Evolutionary conservation across 805 yeast species (phyloP), one percentile per base, ranked within the genome.

Genomic region (Barnettozyma sucrosica): DNA sequence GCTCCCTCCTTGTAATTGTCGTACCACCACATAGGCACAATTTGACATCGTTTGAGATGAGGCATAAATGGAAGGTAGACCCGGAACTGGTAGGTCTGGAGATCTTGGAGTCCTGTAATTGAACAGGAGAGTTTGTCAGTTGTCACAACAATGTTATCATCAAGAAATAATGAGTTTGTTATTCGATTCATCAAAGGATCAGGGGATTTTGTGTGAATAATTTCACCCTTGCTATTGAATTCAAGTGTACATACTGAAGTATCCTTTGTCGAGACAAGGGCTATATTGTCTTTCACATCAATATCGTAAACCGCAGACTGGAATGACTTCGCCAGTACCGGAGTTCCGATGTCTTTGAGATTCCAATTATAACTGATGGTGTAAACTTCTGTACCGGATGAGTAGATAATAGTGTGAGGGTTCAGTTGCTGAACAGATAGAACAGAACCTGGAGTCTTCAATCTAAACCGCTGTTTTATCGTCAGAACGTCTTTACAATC

Each of bases 21-120:
- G 6, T 36, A 4, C 28, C 43, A 52, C 75, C 76, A 71, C 18
- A 58, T 47, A 1, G 74, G 68, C 1, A 43, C 41, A 24, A 68
- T 56, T 1, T 54, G 45, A 46, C 71, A 65, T 25, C 44, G 39
- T 3, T 41, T 39, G 2, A 71, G 26, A 48, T 66, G 59, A 2
- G 73, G 72, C 13, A 69, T 58, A 34, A 62, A 67, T 1, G 67
- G 58, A 2, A 63, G 51, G 24, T 51, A 45, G 1, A 50, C 19
- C 30, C 43, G 44, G 48, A 51, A 59, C 42, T 46, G 51, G 33
- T 23, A 16, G 36, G 13, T 56, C 47, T 46, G 28, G 46, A 52
- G 41, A 10, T 39, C n/a, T 9, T 41, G 52, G 3, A 43, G 21
- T 2, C 62, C 59, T 23, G 38, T 39, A 3, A 46, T 42, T 19